phyloP scores from a whole-genome alignment of 1,284 basidiomycete genomes.

The Ceratorhiza oryzae-sativae region DNA sequence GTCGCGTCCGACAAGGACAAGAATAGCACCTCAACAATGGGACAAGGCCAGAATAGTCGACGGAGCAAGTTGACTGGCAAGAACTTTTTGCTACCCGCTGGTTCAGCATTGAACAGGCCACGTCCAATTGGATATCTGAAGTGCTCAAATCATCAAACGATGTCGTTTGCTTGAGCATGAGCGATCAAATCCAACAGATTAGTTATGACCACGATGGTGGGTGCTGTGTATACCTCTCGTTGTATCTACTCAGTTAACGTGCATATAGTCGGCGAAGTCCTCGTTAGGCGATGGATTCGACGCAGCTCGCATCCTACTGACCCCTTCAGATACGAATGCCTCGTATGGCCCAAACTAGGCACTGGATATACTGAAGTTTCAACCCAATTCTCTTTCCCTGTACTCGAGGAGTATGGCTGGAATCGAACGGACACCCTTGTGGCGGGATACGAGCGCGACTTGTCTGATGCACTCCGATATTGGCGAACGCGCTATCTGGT shows the following conservation, averaged over 20 bases:
- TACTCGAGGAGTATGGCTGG: constrained; percentile 82
- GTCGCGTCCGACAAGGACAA: constrained; percentile 52
- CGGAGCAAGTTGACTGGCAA: constrained; percentile 40
- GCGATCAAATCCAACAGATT: constrained; percentile 93
- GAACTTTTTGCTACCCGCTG: constrained; percentile 3
- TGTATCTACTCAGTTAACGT: background rate
- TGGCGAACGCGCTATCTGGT: constrained; percentile 97
- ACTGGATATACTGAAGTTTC: constrained; percentile 83
- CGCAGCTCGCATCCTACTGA: constrained; percentile 65
- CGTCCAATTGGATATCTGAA: constrained; percentile 71
- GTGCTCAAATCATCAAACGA: constrained; percentile 66
- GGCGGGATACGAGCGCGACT: constrained; percentile 82
- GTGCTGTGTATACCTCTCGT: constrained; percentile 47
- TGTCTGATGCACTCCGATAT: constrained; percentile 83
- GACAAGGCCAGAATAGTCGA: constrained; percentile 42
- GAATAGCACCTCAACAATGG: constrained; percentile 41
- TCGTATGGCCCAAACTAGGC: constrained; percentile 92
- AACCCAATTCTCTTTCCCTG: constrained; percentile 80
- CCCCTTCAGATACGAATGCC: constrained; percentile 81
- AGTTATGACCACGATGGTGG: constrained; percentile 78
- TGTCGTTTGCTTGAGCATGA: constrained; percentile 91
- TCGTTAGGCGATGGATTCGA: constrained; percentile 87
- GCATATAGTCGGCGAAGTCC: constrained; percentile 53
- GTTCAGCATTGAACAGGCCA: constrained; percentile 23
- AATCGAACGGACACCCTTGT: constrained; percentile 83